A percentile compares a stretch with the other conserved stretches of the same genome.
Conservation (phyloP, 2,329 filamentous ascomycete genomes). For the Orbilia oligospora region DNA sequence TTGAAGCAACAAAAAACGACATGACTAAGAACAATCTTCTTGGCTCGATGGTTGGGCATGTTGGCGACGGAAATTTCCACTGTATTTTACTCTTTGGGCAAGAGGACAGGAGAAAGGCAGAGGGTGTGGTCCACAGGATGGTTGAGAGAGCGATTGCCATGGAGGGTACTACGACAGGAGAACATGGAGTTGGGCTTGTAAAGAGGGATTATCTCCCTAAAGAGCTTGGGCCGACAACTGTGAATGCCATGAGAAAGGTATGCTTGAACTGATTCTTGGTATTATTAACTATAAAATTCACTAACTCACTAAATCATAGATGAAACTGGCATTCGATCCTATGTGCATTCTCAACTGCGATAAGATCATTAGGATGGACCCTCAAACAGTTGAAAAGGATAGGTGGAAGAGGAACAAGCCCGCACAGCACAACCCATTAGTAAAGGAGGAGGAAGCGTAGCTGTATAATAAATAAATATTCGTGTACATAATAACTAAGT, state of each 20-base stretch:
- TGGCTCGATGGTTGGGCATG: constrained; percentile 78
- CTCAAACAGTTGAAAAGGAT: constrained; percentile 50
- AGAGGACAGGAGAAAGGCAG: constrained; percentile 76
- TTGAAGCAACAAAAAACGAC: constrained; percentile 79
- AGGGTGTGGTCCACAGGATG: constrained; percentile 83
- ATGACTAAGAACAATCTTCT: constrained; percentile 73
- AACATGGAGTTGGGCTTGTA: constrained; percentile 86
- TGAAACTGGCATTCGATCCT: constrained; percentile 85
- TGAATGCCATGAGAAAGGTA: constrained; percentile 86
- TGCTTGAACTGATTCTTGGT: constrained; percentile 62
- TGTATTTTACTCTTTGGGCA: constrained; percentile 77
- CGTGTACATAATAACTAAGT: constrained; percentile 15
- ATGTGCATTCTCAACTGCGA: constrained; percentile 79
- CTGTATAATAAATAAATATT: constrained; percentile 25
- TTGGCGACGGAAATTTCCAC: constrained; percentile 85
- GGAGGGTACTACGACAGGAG: constrained; percentile 87
- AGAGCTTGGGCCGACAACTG: constrained; percentile 80
- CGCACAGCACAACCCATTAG: constrained; percentile 40
- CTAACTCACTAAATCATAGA: constrained; percentile 68
- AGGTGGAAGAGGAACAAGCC: constrained; percentile 46
- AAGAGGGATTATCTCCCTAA: constrained; percentile 87
- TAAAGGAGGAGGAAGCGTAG: constrained; percentile 25
- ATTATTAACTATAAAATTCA: constrained; percentile 8
- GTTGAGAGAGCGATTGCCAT: constrained; percentile 87
- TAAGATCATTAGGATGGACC: constrained; percentile 76